phyloP scores from a whole-genome alignment of 257 asterid species.

The Craterostigma plantagineum region DNA sequence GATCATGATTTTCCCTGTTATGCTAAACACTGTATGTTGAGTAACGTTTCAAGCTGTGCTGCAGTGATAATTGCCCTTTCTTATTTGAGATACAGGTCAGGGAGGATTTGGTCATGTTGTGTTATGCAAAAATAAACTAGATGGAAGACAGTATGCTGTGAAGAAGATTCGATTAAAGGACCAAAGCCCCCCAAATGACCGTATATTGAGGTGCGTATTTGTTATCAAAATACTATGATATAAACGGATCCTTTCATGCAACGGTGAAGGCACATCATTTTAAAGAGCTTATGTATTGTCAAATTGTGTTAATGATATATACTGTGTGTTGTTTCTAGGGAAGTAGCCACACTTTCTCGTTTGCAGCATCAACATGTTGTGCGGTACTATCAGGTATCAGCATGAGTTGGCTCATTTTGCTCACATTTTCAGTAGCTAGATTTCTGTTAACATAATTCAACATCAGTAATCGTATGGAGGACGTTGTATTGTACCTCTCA shows the following conservation, averaged over 20 bases:
- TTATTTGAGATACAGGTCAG: conserved; percentile 38
- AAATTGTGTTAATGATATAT: not conserved
- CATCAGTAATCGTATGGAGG: not conserved
- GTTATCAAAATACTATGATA: too few relatives aligned
- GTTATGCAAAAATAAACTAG: conserved; percentile 90
- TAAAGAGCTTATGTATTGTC: not conserved
- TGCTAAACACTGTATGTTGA: not conserved
- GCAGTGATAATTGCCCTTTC: not conserved
- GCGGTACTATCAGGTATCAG: conserved; percentile 81
- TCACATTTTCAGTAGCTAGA: too few relatives aligned
- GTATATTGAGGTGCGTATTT: conserved; percentile 57
- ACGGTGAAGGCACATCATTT: not conserved
- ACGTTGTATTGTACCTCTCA: not conserved
- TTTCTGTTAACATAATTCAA: too few relatives aligned
- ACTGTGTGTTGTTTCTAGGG: conserved; percentile 25
- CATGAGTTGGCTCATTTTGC: not conserved
- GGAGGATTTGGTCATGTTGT: conserved; percentile 99
- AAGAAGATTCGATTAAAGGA: conserved; percentile 89
- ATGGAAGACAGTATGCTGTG: conserved; percentile 93
- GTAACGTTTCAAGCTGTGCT: too few relatives aligned
- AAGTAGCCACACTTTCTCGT: conserved; percentile 89
- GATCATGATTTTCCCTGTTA: too few relatives aligned
- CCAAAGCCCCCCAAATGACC: conserved; percentile 73
- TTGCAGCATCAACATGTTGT: conserved; percentile 97
- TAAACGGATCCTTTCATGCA: too few relatives aligned